Conservation (phyloP, 2,329 filamentous ascomycete genomes). For the Ophiostoma sp. region DNA sequence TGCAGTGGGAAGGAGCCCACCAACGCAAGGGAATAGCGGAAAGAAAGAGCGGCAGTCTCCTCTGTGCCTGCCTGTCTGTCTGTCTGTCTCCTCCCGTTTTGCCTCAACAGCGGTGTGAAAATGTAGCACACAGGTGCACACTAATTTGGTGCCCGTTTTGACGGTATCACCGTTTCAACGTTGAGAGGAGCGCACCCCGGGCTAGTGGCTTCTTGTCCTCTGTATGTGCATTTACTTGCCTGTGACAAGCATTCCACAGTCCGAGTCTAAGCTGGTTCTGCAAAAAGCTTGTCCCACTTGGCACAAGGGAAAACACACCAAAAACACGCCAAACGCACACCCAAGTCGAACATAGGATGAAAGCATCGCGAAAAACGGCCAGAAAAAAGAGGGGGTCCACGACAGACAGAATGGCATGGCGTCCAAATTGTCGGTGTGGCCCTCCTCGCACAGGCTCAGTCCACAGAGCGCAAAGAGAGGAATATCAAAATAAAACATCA, state of each 20-base stretch:
- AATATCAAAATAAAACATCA: neutral
- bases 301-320: neutral
- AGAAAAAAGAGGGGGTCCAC: neutral
- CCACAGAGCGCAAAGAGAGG: neutral
- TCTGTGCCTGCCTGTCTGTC: too few species aligned
- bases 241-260: neutral
- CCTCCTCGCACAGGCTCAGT: neutral
- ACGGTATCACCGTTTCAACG: neutral
- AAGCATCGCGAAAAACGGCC: neutral
- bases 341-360: neutral
- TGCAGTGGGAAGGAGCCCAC: neutral
- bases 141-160: neutral
- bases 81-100: neutral
- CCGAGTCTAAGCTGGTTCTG: slow-evolving; percentile 12
- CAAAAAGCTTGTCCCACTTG: slow-evolving; percentile 15
- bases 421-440: slow-evolving; percentile 4
- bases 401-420: neutral
- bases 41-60: neutral
- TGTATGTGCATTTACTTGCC: neutral
- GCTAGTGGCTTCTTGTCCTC: neutral
- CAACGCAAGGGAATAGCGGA: neutral
- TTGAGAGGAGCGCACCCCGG: neutral
- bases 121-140: neutral
- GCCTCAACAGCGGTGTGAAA: slow-evolving; percentile 9
- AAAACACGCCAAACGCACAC: neutral